These are phyloP conservation scores for Eremothecium sinecaudum DNA, from an alignment of 1,139 yeast species.

Conservation along the genomic window DNA sequence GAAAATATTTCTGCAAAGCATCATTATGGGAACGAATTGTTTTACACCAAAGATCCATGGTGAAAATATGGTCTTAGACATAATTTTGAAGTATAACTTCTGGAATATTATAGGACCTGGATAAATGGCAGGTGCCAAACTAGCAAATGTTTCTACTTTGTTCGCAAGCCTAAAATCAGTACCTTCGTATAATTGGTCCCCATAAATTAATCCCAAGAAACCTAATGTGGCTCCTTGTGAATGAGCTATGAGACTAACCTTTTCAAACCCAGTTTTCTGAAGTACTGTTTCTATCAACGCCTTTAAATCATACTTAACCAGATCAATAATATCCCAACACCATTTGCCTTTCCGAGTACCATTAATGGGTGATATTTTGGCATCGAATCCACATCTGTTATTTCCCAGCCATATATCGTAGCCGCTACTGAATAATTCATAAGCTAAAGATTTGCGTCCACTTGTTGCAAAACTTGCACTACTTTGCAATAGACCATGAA, in stretches of 20 bases:
- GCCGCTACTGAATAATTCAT: slow-evolving; percentile 48
- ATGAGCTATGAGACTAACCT: slow-evolving; percentile 65
- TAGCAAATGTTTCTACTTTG: slow-evolving; percentile 58
- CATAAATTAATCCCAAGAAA: slow-evolving; percentile 48
- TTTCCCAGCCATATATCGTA: slow-evolving; percentile 94
- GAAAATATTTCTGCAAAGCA: slow-evolving; percentile 39
- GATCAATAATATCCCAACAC: slow-evolving; percentile 82
- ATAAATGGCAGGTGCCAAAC: slow-evolving; percentile 83
- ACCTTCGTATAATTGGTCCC: slow-evolving; percentile 21
- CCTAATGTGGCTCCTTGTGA: slow-evolving; percentile 92
- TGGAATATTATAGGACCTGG: slow-evolving; percentile 66
- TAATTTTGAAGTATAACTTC: slow-evolving; percentile 40
- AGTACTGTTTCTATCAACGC: slow-evolving; percentile 57
- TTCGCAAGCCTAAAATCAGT: slow-evolving; percentile 37
- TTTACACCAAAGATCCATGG: slow-evolving; percentile 49
- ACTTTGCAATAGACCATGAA: slow-evolving; percentile 83
- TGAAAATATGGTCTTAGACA: slow-evolving; percentile 33
- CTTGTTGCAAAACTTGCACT: slow-evolving; percentile 76
- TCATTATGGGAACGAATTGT: slow-evolving; percentile 52
- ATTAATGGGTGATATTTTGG: slow-evolving; percentile 42
- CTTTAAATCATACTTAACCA: slow-evolving; percentile 72
- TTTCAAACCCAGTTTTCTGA: slow-evolving; percentile 28
- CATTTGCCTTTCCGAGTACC: slow-evolving; percentile 47
- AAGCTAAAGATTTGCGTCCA: slow-evolving; percentile 69
- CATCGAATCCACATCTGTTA: slow-evolving; percentile 76